Evolutionary conservation across 2,329 filamentous ascomycete species (phyloP), one percentile per base, ranked within the genome.

Genomic region (Torrubiellomyces zombiae): DNA sequence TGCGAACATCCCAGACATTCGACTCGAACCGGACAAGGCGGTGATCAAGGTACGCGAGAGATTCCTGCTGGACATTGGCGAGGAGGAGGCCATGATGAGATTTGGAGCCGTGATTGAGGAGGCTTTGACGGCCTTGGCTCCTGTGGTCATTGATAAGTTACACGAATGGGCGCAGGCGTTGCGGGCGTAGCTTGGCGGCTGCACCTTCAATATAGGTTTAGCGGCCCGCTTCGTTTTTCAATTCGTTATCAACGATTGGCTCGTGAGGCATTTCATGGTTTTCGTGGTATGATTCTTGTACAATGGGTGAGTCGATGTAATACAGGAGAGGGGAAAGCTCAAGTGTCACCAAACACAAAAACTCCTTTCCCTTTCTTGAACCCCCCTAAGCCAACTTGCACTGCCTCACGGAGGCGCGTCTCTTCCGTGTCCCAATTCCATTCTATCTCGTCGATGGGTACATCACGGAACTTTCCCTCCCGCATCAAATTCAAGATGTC

Each of bases 1-100:
- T 47, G 86, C 89, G 19, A 93, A 93, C 43, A 93, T 98, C 31
- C 89, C 85, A 0, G 91, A 95, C 40, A 91, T 98, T 42, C 75
- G 78, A 30, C 65, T 92, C 13, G 83, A 93, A 53, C 79, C 82
- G 8, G 85, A 94, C 51, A 91, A 91, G 54, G 85, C 82, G 8
- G 86, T 95, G 10, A 58, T 85, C 39, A 98, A 95, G 55, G 86
- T 98, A 5, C 76, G 89, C 46, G 89, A 98, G 54, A 61, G 89
- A 18, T 93, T 98, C 48, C 83, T 91, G 52, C 51, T 98, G 24
- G 86, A 93, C 44, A 67, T 92, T 45, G 78, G 65, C 23, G 89
- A 98, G 48, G 85, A 93, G 44, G 86, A 95, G 43, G 86, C 89
- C 2, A 78, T 93, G 31, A 58, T 79, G 25, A 73, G 86, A 46